phyloP scores from a whole-genome alignment of 345 rosid species.

The Sonneratia alba region DNA sequence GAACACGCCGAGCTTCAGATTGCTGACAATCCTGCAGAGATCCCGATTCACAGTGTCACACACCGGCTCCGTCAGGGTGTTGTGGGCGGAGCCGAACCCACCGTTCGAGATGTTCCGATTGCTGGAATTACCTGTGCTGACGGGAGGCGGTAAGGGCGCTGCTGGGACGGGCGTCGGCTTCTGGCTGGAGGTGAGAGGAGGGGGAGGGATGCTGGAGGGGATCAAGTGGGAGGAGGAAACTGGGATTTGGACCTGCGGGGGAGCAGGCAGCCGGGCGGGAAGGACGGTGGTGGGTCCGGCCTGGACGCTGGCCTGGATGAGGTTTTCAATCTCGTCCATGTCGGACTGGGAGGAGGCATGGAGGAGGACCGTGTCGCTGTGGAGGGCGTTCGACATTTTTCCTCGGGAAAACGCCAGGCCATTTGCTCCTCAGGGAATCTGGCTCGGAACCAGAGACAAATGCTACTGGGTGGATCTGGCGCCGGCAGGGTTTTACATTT shows the following conservation, averaged over 20 bases:
- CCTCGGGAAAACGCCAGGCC: background rate
- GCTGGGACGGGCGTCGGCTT: slow-evolving; percentile 10
- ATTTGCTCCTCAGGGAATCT: background rate
- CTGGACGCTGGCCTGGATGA: slow-evolving; percentile 67
- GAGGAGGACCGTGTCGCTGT: slow-evolving; percentile 73
- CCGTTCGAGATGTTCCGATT: slow-evolving; percentile 12
- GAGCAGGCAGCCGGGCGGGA: slow-evolving; percentile 81
- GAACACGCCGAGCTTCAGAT: slow-evolving; percentile 91
- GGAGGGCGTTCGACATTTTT: slow-evolving; percentile 49
- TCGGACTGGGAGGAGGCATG: slow-evolving; percentile 87
- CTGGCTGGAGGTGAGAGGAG: slow-evolving; percentile 17
- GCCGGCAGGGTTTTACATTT: background rate
- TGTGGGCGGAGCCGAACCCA: slow-evolving; percentile 75
- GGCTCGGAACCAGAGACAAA: background rate
- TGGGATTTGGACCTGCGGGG: slow-evolving; percentile 71
- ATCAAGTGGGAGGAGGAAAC: slow-evolving; percentile 62
- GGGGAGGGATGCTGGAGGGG: slow-evolving; percentile 57
- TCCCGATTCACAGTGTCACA: slow-evolving; percentile 98
- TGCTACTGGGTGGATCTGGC: background rate
- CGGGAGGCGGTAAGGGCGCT: slow-evolving; percentile 31
- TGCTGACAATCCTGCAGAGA: slow-evolving; percentile 87
- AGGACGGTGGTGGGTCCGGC: slow-evolving; percentile 61
- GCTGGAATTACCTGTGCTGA: slow-evolving; percentile 24
- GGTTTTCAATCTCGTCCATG: slow-evolving; percentile 98
- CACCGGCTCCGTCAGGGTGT: slow-evolving; percentile 93